Conservation (phyloP, 257 asterid genomes). For the Forsythia viridissima region DNA sequence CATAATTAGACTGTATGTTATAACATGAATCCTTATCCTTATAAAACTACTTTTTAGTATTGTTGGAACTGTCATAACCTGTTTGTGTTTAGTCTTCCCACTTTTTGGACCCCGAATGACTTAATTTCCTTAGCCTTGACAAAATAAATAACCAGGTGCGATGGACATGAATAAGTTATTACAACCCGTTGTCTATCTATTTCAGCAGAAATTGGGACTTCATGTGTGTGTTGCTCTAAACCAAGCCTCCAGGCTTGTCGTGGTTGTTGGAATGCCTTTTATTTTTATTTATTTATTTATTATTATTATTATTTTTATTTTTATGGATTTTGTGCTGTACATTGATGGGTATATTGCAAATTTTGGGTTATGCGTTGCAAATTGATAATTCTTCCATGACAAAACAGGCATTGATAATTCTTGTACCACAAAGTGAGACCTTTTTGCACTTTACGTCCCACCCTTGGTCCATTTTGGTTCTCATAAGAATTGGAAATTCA, state of each 20-base stretch:
- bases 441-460: too few relatives aligned
- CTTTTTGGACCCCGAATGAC: too few relatives aligned
- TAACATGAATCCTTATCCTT: slow-evolving; percentile 20
- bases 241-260: not conserved
- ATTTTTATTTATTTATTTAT: too few relatives aligned
- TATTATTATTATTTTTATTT: too few relatives aligned
- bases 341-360: not conserved
- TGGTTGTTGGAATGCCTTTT: not conserved
- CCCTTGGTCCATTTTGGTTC: too few relatives aligned
- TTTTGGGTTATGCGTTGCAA: too few relatives aligned
- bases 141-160: not conserved
- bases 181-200: not conserved
- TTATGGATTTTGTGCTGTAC: too few relatives aligned
- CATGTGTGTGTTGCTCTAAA: too few relatives aligned
- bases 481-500: too few relatives aligned
- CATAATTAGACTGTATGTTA: slow-evolving; percentile 25
- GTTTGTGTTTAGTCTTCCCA: not conserved
- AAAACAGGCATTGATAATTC: too few relatives aligned
- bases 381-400: too few relatives aligned
- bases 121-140: not conserved
- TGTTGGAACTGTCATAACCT: slow-evolving; percentile 13
- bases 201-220: not conserved
- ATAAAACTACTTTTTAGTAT: slow-evolving; percentile 16
- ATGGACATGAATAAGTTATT: not conserved
- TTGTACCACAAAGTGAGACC: too few relatives aligned